Evolutionary conservation across 129 eudicot species (phyloP), one percentile per base, ranked within the genome.

Genomic region (Saussurea involucrata): DNA sequence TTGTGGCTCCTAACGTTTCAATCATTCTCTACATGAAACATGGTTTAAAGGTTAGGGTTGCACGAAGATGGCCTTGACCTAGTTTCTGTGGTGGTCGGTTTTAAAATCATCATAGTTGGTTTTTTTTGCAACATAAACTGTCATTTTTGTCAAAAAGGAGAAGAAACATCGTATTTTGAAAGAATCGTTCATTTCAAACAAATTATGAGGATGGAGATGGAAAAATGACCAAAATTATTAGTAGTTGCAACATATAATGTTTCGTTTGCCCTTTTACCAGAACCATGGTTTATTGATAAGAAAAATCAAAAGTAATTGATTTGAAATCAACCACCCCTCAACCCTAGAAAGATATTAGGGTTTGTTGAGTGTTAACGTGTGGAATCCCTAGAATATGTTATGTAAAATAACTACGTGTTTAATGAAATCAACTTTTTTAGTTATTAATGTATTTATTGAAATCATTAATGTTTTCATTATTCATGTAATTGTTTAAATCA

Each of bases 11-110:
- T 7, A 86, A 89, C 76, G 81, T 84, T 21, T 92, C 95, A 0
- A 71, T 92, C 28, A 87, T 91, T 13, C 85, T 92, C 22, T 86
- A 87, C 64, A 92, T 92, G 92, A 89, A 84, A 61, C 44, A 85
- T 75, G 95, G 97, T 4, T 86, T 92, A 61, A 89, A 83, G 80
- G 92, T 87, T 68, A 72, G 21, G 77, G 82, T 89, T 40, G 66
- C 79, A 6, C 87, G 64, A 22, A 85, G 87, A 66, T 82, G 86
- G 77, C 4, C 75, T 12, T 88, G 64, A 78, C n/a, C 24, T 29
- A 5, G 42, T 15, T 36, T 29, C 2, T n/a, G n/a, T 33, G 70
- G 70, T 66, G 42, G n/a, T 17, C 4, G 71, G 4, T 15, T 65
- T 65, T 65, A 27, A 65, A 27, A 55, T 55, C 24, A n/a, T 55